Evolutionary conservation across 768 basidiomycete genomes (phyloP).

Genomic region (Boletus subparvulus): DNA sequence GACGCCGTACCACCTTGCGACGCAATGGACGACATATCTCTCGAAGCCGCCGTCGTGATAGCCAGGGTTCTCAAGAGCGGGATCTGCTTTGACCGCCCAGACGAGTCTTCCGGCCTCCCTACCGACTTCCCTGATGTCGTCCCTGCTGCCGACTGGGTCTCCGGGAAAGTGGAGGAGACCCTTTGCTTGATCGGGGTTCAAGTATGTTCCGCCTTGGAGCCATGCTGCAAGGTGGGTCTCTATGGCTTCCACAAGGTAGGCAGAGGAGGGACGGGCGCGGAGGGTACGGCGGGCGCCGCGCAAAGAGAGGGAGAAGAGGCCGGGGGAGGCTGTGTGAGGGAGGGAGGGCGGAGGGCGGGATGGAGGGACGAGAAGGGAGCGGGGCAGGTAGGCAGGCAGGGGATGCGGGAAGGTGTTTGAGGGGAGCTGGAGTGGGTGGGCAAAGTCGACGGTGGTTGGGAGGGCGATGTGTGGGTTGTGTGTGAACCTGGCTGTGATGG

Average conservation of each 20-base stretch:
- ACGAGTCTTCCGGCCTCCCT: conserved; percentile 66
- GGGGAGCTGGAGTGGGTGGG: conserved; percentile 41
- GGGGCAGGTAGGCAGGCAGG: conserved; percentile 66
- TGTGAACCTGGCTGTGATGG: conserved; percentile 57
- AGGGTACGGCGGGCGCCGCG: conserved; percentile 73
- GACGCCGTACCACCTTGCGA: conserved; percentile 74
- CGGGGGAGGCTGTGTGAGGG: conserved; percentile 61
- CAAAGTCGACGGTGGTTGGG: conserved; percentile 60
- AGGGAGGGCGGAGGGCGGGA: conserved; percentile 41
- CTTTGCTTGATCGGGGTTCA: conserved; percentile 47
- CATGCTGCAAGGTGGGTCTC: conserved; percentile 64
- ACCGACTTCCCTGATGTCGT: conserved; percentile 61
- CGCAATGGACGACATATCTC: conserved; percentile 80
- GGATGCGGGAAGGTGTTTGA: conserved; percentile 74
- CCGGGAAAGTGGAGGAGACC: conserved; percentile 37
- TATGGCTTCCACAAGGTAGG: conserved; percentile 64
- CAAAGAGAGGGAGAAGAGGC: conserved; percentile 72
- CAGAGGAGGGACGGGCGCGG: conserved; percentile 49
- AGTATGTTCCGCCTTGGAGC: conserved; percentile 59
- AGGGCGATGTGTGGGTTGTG: conserved; percentile 70
- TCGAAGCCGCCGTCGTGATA: conserved; percentile 63
- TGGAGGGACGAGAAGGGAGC: conserved; percentile 54
- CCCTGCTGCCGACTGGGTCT: conserved; percentile 49
- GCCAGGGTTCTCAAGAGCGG: not conserved
- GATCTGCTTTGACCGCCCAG: conserved; percentile 52